Evolutionary conservation across 2,329 filamentous ascomycete genomes (phyloP), one percentile per base, ranked within the genome.

Genomic region (Basipetospora chlamydospora): DNA sequence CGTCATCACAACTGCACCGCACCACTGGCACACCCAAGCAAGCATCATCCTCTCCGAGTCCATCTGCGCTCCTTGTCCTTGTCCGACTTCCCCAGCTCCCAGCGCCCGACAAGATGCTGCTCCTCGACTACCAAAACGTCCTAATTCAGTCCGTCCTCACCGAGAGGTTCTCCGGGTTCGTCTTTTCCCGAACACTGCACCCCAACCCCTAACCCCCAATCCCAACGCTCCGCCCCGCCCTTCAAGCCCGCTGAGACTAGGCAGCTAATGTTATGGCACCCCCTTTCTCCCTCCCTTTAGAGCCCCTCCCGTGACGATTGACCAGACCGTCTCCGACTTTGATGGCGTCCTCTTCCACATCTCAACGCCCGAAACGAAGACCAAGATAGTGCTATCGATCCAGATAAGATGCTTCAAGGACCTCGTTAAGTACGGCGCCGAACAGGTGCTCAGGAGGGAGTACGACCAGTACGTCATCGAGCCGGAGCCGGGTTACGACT

Each of bases 331-430:
- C 44, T 96, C 88, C 56, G 90, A 99, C 63, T 99, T 99, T 55
- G 92, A 98, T 63, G 88, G 88, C 55, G 90, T 96, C 49, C 93
- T 83, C 47, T 99, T 96, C 63, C 90, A 98, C 61, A 87, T 98
- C 53, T 96, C 88, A 26, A 98, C 90, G 1, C 90, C 88, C 41
- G 86, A 94, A 58, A 67, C 77, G 43, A 96, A 96, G 69, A 79
- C 84, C 34, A 85, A 92, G 63, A 95, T 99, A 46, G 72, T 93
- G 35, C 77, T 99, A 41, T 98, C 90, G 16, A 81, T 98, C 50
- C 77, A 85, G 58, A 85, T 99, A 58, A 82, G 88, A 64, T 99
- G 90, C 66, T 99, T 79, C 66, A 72, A 75, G 47, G 92, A 99
- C 57, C 72, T 99, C 28, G 72, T 96, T 42, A 74, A 83, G 52